Evolutionary conservation across 2,329 filamentous ascomycete genomes (phyloP).

Genomic region (Cladosporium sp.): DNA sequence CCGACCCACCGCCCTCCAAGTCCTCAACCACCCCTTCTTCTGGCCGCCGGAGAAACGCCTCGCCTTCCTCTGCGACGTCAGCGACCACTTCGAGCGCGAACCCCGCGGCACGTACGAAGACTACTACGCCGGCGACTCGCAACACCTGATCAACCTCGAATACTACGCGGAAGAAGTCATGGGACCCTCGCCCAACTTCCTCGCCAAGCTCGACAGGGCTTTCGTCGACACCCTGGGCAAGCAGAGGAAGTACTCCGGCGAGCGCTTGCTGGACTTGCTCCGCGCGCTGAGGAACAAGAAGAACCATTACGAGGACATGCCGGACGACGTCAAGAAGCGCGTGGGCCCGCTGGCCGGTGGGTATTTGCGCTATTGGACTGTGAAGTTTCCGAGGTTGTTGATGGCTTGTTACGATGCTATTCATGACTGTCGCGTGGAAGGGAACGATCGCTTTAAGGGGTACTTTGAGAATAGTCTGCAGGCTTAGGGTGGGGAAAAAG

Average conservation of each 20-base stretch:
- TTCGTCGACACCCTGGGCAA: slow-evolving; percentile 90
- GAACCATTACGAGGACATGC: slow-evolving; percentile 97
- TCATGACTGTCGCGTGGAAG: slow-evolving; percentile 60
- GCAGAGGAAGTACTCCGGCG: slow-evolving; percentile 90
- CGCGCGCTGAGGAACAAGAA: slow-evolving; percentile 91
- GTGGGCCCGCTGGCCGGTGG: slow-evolving; percentile 69
- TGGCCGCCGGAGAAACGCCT: slow-evolving; percentile 88
- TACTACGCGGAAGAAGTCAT: slow-evolving; percentile 43
- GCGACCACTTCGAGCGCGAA: slow-evolving; percentile 94
- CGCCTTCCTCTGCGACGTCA: slow-evolving; percentile 91
- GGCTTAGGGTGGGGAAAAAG: not conserved
- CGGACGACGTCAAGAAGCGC: slow-evolving; percentile 66
- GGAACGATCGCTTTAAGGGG: slow-evolving; percentile 63
- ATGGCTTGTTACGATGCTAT: slow-evolving; percentile 76
- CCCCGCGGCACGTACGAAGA: slow-evolving; percentile 56
- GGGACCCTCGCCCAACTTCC: slow-evolving; percentile 64
- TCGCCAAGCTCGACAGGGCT: slow-evolving; percentile 67
- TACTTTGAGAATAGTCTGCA: slow-evolving; percentile 52
- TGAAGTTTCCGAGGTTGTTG: slow-evolving; percentile 71
- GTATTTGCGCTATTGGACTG: slow-evolving; percentile 80
- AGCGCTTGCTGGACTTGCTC: slow-evolving; percentile 77
- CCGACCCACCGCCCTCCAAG: slow-evolving; percentile 68
- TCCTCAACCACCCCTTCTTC: slow-evolving; percentile 95
- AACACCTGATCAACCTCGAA: slow-evolving; percentile 58
- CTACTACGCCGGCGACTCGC: slow-evolving; percentile 43